phyloP scores from a whole-genome alignment of 2,329 filamentous ascomycete genomes.

The Mycosphaerelloides madeirae region DNA sequence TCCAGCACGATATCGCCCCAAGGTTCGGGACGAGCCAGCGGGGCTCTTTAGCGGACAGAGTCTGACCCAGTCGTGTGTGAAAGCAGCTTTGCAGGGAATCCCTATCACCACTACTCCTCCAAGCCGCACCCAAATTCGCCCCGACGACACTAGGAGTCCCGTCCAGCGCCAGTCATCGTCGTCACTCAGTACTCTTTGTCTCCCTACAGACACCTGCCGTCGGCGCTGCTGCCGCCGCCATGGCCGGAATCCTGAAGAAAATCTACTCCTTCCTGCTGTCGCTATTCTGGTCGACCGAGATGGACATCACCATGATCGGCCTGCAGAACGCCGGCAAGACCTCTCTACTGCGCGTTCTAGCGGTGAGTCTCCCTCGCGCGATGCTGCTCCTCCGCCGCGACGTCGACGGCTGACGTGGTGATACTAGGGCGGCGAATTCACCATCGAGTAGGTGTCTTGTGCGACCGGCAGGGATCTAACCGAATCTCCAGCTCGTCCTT shows the following conservation, averaged over 20 bases:
- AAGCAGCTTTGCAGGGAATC: too few species aligned
- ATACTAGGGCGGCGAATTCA: slow-evolving; percentile 89
- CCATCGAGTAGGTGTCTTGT: slow-evolving; percentile 74
- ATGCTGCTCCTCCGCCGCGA: slow-evolving; percentile 10
- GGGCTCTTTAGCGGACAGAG: too few species aligned
- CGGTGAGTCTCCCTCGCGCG: slow-evolving; percentile 60
- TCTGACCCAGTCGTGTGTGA: too few species aligned
- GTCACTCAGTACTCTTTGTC: too few species aligned
- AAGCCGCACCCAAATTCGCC: too few species aligned
- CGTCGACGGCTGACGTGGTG: slow-evolving; percentile 34
- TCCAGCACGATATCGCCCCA: too few species aligned
- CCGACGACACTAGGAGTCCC: too few species aligned
- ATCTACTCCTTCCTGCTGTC: slow-evolving; percentile 98
- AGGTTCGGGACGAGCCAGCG: too few species aligned
- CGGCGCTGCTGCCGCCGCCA: slow-evolving; percentile 39
- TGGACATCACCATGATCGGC: slow-evolving; percentile 99
- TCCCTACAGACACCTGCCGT: too few species aligned
- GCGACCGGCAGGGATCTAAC: slow-evolving; percentile 17
- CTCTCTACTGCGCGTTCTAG: slow-evolving; percentile 84
- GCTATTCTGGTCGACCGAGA: slow-evolving; percentile 98
- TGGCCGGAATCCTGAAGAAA: slow-evolving; percentile 87
- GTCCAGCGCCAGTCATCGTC: too few species aligned
- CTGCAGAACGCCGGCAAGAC: slow-evolving; percentile 98
- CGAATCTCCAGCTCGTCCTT: slow-evolving; percentile 14
- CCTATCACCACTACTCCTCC: too few species aligned